These are phyloP conservation scores for Styphnolobium japonicum DNA, from an alignment of 306 rosid genomes.

Conservation along the genomic window DNA sequence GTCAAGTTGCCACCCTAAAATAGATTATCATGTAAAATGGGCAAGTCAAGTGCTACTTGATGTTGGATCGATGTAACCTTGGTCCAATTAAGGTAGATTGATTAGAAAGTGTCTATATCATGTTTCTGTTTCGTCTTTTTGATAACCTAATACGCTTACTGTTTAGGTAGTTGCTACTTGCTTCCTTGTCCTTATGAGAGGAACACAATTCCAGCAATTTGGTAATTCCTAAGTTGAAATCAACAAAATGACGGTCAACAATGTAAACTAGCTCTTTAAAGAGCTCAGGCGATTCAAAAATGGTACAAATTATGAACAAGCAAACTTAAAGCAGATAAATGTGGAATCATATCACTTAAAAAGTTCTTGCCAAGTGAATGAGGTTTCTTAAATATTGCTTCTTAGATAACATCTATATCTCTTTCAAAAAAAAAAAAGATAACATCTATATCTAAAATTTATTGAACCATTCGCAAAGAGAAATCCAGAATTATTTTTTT, in stretches of 20 bases:
- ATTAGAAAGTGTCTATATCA: not conserved
- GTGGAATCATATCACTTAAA: too few relatives aligned
- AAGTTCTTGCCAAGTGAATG: too few relatives aligned
- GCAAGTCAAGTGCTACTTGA: not conserved
- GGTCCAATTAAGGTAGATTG: constrained; percentile 15
- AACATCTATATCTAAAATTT: too few relatives aligned
- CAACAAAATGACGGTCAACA: not conserved
- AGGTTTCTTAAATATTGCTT: too few relatives aligned
- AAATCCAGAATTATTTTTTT: too few relatives aligned
- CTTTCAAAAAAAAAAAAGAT: too few relatives aligned
- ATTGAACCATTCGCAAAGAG: too few relatives aligned
- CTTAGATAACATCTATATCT: not conserved
- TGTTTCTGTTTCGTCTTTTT: not conserved
- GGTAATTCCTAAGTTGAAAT: not conserved
- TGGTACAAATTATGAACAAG: not conserved
- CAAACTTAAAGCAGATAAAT: not conserved
- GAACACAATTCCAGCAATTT: not conserved
- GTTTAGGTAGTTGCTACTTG: not conserved
- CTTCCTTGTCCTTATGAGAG: not conserved
- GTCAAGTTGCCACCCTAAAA: constrained; percentile 33
- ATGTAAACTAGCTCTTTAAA: not conserved
- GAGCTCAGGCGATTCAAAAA: not conserved
- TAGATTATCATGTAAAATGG: constrained; percentile 13
- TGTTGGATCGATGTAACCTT: constrained; percentile 6
- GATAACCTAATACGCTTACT: not conserved